Percentiles rank a stretch among this genome's conserved stretches.
Evolutionary conservation across 768 basidiomycete genomes (phyloP).

Genomic region (Leccinum rimulosum): DNA sequence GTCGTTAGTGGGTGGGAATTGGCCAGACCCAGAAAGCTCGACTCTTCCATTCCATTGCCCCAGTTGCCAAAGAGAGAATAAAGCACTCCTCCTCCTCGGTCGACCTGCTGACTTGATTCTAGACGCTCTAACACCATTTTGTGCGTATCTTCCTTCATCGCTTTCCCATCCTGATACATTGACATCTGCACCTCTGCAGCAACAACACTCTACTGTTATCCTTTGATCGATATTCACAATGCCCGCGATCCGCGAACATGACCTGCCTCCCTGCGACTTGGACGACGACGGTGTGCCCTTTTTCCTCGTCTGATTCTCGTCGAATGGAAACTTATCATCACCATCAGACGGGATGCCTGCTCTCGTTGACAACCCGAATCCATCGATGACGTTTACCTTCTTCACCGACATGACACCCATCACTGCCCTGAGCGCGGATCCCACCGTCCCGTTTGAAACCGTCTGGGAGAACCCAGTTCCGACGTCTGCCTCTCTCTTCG

Average conservation of each 20-base stretch:
- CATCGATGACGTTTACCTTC: slow-evolving; percentile 61
- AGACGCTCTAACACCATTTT: slow-evolving; percentile 30
- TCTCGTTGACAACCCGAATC: slow-evolving; percentile 51
- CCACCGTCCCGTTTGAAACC: slow-evolving; percentile 33
- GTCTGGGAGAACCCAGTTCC: slow-evolving; percentile 27
- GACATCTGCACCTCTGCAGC: slow-evolving; percentile 8
- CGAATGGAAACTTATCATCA: not conserved
- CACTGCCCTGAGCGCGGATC: slow-evolving; percentile 42
- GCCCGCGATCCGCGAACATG: slow-evolving; percentile 30
- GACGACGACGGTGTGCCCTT: slow-evolving; percentile 38
- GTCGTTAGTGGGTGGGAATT: slow-evolving; percentile 29
- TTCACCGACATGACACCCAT: slow-evolving; percentile 57
- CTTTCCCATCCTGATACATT: slow-evolving; percentile 9
- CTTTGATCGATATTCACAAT: slow-evolving; percentile 14
- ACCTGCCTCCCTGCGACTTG: slow-evolving; percentile 21
- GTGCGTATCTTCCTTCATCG: slow-evolving; percentile 14
- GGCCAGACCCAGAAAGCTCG: slow-evolving; percentile 23
- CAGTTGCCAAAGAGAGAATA: slow-evolving; percentile 37
- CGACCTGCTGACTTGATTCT: slow-evolving; percentile 17
- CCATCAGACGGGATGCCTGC: slow-evolving; percentile 47
- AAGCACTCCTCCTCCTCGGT: slow-evolving; percentile 27
- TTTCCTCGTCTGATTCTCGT: slow-evolving; percentile 4
- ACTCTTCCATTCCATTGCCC: slow-evolving; percentile 30
- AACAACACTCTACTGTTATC: not conserved
- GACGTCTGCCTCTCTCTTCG: slow-evolving; percentile 16